Conservation (phyloP, 306 rosid species). For the Rosa lucieae region DNA sequence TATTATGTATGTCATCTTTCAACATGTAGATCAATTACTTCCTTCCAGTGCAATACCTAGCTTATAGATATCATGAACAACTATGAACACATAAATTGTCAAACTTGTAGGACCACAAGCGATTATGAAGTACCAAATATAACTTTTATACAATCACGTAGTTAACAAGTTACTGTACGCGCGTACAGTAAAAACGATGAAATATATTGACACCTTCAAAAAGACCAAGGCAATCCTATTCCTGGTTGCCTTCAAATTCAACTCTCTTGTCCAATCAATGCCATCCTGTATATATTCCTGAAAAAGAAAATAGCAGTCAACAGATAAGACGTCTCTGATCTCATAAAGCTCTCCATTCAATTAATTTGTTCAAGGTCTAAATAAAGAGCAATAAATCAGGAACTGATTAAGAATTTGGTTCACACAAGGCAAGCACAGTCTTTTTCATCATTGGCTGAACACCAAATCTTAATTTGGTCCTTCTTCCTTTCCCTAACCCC, state of each 20-base stretch:
- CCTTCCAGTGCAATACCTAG: not conserved
- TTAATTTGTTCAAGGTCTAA: not conserved
- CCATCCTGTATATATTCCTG: slow-evolving; percentile 99
- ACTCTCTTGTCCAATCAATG: slow-evolving; percentile 97
- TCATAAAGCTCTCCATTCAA: not conserved
- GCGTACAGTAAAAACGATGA: not conserved
- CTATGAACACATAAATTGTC: not conserved
- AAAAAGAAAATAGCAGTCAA: slow-evolving; percentile 22
- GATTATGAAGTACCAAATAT: not conserved
- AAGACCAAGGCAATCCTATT: slow-evolving; percentile 74
- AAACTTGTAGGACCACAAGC: not conserved
- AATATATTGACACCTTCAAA: slow-evolving; percentile 66
- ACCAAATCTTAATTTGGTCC: not conserved
- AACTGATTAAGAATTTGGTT: not conserved
- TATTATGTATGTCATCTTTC: not conserved
- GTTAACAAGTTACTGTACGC: not conserved
- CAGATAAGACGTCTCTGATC: slow-evolving; percentile 2
- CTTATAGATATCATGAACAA: not conserved
- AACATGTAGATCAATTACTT: not conserved
- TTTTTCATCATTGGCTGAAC: not conserved
- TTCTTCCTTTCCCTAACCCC: not conserved
- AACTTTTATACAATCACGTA: not conserved
- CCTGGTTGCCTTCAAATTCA: slow-evolving; percentile 96
- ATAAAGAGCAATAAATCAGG: not conserved
- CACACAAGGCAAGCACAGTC: not conserved